Evolutionary conservation across 192 early-diverging fungal genomes (phyloP), one percentile per base, ranked within the genome.

Genomic region (Radiomyces spectabilis): DNA sequence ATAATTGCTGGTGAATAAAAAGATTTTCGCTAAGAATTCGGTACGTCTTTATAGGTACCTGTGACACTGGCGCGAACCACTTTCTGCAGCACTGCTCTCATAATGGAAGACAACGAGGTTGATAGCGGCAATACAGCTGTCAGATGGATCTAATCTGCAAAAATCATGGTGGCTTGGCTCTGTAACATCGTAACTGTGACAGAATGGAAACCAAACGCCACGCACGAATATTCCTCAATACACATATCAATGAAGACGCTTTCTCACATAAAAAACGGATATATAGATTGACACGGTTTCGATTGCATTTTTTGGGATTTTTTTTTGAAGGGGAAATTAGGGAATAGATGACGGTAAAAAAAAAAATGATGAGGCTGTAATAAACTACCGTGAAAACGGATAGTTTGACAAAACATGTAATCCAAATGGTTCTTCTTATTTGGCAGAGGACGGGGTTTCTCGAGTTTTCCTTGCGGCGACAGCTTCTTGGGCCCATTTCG

Each of bases 401-500:
- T n/a, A n/a, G n/a, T n/a, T n/a, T n/a, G n/a, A n/a, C n/a, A n/a
- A n/a, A n/a, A n/a, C n/a, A n/a, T n/a, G n/a, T n/a, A n/a, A n/a
- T n/a, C n/a, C n/a, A n/a, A n/a, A n/a, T n/a, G n/a, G n/a, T n/a
- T n/a, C n/a, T n/a, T n/a, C n/a, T n/a, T n/a, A n/a, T n/a, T n/a
- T n/a, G n/a, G n/a, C n/a, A n/a, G n/a, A n/a, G n/a, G n/a, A n/a
- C n/a, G n/a, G n/a, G n/a, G n/a, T n/a, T n/a, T n/a, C n/a, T n/a
- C n/a, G n/a, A n/a, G n/a, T n/a, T n/a, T n/a, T n/a, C n/a, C n/a
- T n/a, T n/a, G n/a, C n/a, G n/a, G n/a, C n/a, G n/a, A n/a, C n/a
- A n/a, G 89, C 86, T 26, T 71, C 61, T 2, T 50, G 42, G 2
- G 84, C 91, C 93, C 93, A 95, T 26, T 68, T 77, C 42, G 77